phyloP scores from a whole-genome alignment of 768 basidiomycete species.

The Tephrocybe sp. region DNA sequence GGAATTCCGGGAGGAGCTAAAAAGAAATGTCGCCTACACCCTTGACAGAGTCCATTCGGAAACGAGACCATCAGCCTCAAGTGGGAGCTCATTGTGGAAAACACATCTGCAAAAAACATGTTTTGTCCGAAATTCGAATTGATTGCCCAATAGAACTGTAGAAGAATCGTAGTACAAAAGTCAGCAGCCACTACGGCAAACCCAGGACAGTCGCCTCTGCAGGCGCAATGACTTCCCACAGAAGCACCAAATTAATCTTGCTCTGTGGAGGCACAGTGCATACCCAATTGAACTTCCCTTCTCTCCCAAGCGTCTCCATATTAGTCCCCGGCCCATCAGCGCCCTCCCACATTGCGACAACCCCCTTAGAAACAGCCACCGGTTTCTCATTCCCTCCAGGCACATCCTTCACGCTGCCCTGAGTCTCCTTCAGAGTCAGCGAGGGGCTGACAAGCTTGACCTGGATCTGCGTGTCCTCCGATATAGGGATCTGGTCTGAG shows the following conservation, averaged over 20 bases:
- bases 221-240: conserved; percentile 20
- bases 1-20: too few relatives aligned
- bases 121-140: too few relatives aligned
- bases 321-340: conserved; percentile 17
- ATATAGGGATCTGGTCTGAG: conserved; percentile 24
- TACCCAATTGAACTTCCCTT: conserved; percentile 25
- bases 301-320: conserved; percentile 5
- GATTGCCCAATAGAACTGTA: too few relatives aligned
- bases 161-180: too few relatives aligned
- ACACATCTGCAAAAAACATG: too few relatives aligned
- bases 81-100: too few relatives aligned
- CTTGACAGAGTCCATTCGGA: too few relatives aligned
- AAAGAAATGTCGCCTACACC: too few relatives aligned
- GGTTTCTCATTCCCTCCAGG: conserved; percentile 4
- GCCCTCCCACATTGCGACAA: conserved; percentile 27
- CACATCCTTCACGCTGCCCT: too few relatives aligned
- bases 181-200: not conserved
- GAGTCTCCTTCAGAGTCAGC: not conserved
- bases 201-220: not conserved
- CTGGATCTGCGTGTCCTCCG: conserved; percentile 18
- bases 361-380: conserved; percentile 16
- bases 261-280: conserved; percentile 19
- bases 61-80: too few relatives aligned
- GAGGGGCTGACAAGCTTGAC: conserved; percentile 2
- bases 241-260: conserved; percentile 20